phyloP scores from a whole-genome alignment of 495 filamentous ascomycete species.

The Pyronema domesticum region DNA sequence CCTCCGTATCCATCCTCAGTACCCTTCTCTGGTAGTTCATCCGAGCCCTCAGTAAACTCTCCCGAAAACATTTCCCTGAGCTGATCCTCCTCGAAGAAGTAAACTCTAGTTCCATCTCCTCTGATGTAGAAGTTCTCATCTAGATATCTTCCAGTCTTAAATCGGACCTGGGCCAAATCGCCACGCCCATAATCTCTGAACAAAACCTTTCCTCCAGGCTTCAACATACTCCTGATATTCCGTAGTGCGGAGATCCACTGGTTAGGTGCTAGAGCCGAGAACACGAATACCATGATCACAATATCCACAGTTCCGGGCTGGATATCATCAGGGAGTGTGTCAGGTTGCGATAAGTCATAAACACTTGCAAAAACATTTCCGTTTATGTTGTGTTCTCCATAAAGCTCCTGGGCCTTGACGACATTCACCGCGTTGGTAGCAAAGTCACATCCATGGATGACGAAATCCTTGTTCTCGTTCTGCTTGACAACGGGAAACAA shows the following conservation, averaged over 20 bases:
- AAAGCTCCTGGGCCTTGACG: conserved; percentile 54
- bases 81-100: conserved; percentile 85
- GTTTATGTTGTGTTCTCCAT: conserved; percentile 27
- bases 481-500: conserved; percentile 69
- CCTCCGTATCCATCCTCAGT: conserved; percentile 16
- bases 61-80: conserved; percentile 61
- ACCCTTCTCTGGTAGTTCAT: conserved; percentile 22
- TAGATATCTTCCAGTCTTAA: conserved; percentile 82
- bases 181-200: conserved; percentile 93
- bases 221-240: conserved; percentile 67
- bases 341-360: conserved; percentile 64
- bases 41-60: neutral
- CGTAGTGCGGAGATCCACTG: conserved; percentile 71
- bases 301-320: conserved; percentile 62
- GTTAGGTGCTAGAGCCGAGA: conserved; percentile 68
- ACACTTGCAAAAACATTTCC: conserved; percentile 65
- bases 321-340: conserved; percentile 53
- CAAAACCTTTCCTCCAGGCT: conserved; percentile 72
- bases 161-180: conserved; percentile 87
- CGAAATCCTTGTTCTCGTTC: conserved; percentile 64
- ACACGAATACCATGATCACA: conserved; percentile 88
- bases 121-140: conserved; percentile 93
- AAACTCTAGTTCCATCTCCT: conserved; percentile 89
- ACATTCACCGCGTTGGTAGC: conserved; percentile 78
- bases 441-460: conserved; percentile 83